Base-by-base conservation (phyloP, 257 asterid species). In the Ilex aquifolium region DNA sequence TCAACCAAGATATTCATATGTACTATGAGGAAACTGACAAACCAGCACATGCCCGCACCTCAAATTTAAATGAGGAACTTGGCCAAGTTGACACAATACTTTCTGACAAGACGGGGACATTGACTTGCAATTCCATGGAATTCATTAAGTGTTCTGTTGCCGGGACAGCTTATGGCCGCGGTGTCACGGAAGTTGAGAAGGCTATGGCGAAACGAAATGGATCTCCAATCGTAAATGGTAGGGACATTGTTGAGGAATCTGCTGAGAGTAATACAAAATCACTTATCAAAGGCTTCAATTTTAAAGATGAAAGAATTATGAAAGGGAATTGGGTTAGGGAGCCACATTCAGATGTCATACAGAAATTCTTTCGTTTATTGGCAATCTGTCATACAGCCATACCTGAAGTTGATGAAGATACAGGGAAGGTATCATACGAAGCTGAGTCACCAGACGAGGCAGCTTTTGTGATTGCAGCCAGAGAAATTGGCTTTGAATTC, bases 381-480 rank as follows among this genome's bases (percentile, higher is more conserved):
- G 90, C 97, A 17, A 79, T 92, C 29, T 92, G 99, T 69, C 99
- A 92, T 69, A 92, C 99, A 6, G 97, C 89, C 13, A 88, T 91
- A 58, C 98, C 98, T 39, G 98, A 91, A 39, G 80, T 86, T 12
- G 89, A 91, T 66, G 96, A 84, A 36, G 68, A 56, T 36, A 79
- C 81, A 0, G 86, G 91, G 39, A 86, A 72, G 62, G 83, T 86
- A 17, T 81, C 80, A 1, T 91, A 91, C 61, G 98, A 91, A 77
- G 98, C 98, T 12, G 98, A 91, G 69, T 91, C 98, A 32, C 98
- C 98, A 9, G 98, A 91, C 65, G 98, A 91, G 76, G 96, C 96
- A 56, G 98, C 98, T 12, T 91, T 91, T 59, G 96, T 91, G 56
- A 82, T 91, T 74, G 98, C 98, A 7, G 96, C 98, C 13, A 73